A percentile compares a stretch with the other conserved stretches of the same genome.
Evolutionary conservation across 306 rosid species (phyloP).

Genomic region (Malus asiatica): DNA sequence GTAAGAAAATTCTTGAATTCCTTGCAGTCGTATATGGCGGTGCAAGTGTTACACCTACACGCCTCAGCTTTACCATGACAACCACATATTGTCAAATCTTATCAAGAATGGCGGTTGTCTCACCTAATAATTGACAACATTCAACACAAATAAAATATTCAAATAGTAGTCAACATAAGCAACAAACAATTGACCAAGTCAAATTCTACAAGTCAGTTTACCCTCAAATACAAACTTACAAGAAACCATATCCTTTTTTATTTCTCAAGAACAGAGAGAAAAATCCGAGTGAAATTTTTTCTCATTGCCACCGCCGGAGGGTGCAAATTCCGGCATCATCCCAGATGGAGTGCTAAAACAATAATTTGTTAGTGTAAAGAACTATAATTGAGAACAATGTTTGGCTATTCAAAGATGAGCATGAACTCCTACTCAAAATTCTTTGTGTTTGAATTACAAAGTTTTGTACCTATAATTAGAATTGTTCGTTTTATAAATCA

Average conservation of each 20-base stretch:
- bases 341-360: too few species aligned
- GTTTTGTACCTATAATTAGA: too few species aligned
- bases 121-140: background rate
- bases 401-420: too few species aligned
- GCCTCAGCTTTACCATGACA: too few species aligned
- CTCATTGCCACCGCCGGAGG: slow-evolving; percentile 42
- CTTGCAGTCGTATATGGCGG: background rate
- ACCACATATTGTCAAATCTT: background rate
- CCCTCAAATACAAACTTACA: background rate
- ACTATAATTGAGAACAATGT: too few species aligned
- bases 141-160: background rate
- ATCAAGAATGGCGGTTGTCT: background rate
- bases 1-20: background rate
- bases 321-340: slow-evolving; percentile 49
- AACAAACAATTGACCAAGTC: background rate
- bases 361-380: too few species aligned
- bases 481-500: too few species aligned
- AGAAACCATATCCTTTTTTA: background rate
- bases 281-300: background rate
- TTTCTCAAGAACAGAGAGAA: background rate
- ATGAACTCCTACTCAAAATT: too few species aligned
- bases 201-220: background rate
- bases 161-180: background rate
- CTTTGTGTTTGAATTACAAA: too few species aligned
- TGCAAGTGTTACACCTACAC: too few species aligned